These are phyloP conservation scores for Podila horticola DNA, from an alignment of 192 early-diverging fungal species.

Conservation along the genomic window DNA sequence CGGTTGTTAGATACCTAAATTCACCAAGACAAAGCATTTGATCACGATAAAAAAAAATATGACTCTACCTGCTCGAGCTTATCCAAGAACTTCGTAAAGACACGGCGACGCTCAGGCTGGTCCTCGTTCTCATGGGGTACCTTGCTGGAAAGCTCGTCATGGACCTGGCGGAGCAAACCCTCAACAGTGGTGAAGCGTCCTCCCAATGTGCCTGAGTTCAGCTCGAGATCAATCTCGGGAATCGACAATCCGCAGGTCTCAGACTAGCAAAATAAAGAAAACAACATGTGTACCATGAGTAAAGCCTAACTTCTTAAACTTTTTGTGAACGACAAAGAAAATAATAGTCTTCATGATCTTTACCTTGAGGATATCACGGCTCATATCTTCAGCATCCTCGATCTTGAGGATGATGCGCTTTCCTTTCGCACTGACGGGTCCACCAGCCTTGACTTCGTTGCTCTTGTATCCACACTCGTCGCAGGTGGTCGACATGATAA, in stretches of 20 bases:
- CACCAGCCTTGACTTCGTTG: slow-evolving; percentile 97
- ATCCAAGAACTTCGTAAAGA: slow-evolving; percentile 76
- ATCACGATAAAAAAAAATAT: background rate
- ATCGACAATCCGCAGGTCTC: slow-evolving; percentile 92
- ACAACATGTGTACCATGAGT: background rate
- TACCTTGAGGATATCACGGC: slow-evolving; percentile 91
- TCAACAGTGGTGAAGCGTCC: slow-evolving; percentile 97
- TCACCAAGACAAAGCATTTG: background rate
- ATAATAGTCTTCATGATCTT: background rate
- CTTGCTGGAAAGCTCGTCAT: slow-evolving; percentile 80
- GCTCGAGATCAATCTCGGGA: slow-evolving; percentile 90
- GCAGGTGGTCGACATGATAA: slow-evolving; percentile 95
- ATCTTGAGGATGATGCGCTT: slow-evolving; percentile 85
- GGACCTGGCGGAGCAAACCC: slow-evolving; percentile 88
- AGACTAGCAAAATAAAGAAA: slow-evolving; percentile 52
- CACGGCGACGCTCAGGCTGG: slow-evolving; percentile 56
- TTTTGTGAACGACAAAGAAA: background rate
- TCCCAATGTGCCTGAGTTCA: slow-evolving; percentile 89
- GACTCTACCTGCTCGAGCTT: slow-evolving; percentile 69
- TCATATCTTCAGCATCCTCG: slow-evolving; percentile 88
- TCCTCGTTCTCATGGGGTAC: slow-evolving; percentile 81
- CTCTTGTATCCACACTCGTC: slow-evolving; percentile 94
- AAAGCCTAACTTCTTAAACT: background rate
- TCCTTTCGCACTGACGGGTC: slow-evolving; percentile 81
- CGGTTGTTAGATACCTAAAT: background rate